Percentiles rank a stretch among this genome's conserved stretches.
Evolutionary conservation across 768 basidiomycete genomes (phyloP).

Genomic region (Boletus subcaerulescens): DNA sequence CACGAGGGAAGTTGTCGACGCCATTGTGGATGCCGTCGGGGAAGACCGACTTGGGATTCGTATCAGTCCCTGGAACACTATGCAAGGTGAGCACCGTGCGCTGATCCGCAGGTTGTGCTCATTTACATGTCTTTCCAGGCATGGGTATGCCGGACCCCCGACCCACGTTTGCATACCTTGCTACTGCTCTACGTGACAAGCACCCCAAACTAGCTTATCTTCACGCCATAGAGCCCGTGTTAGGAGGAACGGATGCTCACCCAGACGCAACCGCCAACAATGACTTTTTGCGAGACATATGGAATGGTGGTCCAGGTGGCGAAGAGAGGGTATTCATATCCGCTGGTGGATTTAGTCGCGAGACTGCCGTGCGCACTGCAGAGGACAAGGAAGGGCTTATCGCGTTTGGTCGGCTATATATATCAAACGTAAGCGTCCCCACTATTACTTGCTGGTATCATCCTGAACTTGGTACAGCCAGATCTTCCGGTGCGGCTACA

Average conservation of each 20-base stretch:
- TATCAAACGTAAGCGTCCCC: background rate
- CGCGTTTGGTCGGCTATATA: background rate
- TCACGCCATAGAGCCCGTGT: constrained; percentile 33
- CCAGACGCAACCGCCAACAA: background rate
- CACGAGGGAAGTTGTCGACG: constrained; percentile 37
- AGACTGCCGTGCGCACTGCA: background rate
- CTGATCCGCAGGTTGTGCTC: background rate
- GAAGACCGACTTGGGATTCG: constrained; percentile 42
- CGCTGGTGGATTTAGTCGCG: background rate
- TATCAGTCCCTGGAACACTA: constrained; percentile 40
- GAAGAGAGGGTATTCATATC: background rate
- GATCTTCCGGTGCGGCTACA: background rate
- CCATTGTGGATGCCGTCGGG: constrained; percentile 38
- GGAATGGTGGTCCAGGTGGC: background rate
- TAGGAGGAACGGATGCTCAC: background rate
- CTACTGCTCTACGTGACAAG: constrained; percentile 35
- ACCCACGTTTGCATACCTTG: constrained; percentile 46
- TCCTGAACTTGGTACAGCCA: background rate
- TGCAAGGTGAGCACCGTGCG: constrained; percentile 26
- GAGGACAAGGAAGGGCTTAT: background rate
- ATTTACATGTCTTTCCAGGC: background rate
- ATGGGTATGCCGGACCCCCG: background rate
- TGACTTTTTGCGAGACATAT: background rate
- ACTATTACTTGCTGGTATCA: background rate
- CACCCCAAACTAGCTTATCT: constrained; percentile 44